Percentiles rank a stretch among this genome's conserved stretches.
Conservation (phyloP, 805 yeast genomes). For the Sugiyamaella valdiviana region DNA sequence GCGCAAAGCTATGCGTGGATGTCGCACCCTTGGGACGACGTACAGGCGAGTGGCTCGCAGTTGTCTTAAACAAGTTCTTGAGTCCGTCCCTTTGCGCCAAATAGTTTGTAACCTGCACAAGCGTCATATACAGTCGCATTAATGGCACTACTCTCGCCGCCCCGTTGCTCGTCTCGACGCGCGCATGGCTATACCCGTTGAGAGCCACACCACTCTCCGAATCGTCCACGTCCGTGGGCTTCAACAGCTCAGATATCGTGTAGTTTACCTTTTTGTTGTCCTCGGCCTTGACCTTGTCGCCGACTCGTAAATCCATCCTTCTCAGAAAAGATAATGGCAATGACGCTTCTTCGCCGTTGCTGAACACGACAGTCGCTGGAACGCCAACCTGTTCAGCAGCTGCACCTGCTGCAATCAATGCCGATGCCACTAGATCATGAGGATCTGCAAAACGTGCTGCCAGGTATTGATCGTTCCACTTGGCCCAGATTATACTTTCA, state of each 20-base stretch:
- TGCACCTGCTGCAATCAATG: neutral
- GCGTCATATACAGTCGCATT: conserved; percentile 11
- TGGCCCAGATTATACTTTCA: neutral
- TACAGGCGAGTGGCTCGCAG: neutral
- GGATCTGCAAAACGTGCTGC: neutral
- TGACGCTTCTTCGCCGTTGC: conserved; percentile 12
- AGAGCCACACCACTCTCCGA: neutral
- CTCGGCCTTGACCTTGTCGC: conserved; percentile 18
- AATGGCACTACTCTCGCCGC: conserved; percentile 5
- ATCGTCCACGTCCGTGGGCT: neutral
- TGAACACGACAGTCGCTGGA: conserved; percentile 6
- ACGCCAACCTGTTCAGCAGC: neutral
- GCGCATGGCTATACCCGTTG: neutral
- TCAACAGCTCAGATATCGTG: conserved; percentile 13
- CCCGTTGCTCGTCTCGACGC: neutral
- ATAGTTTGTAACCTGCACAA: conserved; percentile 5
- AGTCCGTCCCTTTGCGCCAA: neutral
- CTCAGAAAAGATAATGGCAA: neutral
- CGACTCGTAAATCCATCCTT: conserved; percentile 15
- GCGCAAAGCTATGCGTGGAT: neutral
- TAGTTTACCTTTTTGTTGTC: conserved; percentile 12
- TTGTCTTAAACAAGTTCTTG: conserved; percentile 2
- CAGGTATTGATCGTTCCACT: neutral
- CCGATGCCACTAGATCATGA: neutral
- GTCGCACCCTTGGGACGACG: neutral